Conservation (phyloP, 192 early-diverging fungal genomes). For the Rhizophagus clarus region DNA sequence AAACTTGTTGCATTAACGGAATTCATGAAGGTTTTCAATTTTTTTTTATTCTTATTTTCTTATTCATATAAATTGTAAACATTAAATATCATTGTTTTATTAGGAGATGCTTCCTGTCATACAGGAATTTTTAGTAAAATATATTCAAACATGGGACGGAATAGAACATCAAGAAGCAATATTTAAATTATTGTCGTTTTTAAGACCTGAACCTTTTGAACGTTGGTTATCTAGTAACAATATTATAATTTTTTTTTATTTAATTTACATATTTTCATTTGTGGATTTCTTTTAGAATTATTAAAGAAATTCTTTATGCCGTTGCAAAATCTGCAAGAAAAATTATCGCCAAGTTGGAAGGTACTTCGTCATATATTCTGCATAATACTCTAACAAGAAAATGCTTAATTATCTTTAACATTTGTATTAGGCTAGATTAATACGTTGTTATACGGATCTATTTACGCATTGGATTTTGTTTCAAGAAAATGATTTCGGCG, state of each 20-base stretch:
- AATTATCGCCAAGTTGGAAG: slow-evolving; percentile 52
- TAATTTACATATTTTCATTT: slow-evolving; percentile 4
- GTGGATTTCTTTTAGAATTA: slow-evolving; percentile 37
- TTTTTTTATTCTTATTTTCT: background rate
- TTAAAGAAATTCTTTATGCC: slow-evolving; percentile 43
- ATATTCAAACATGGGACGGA: slow-evolving; percentile 51
- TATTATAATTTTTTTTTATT: background rate
- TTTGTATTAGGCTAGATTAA: slow-evolving; percentile 43
- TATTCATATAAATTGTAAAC: background rate
- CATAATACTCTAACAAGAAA: background rate
- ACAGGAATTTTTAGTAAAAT: slow-evolving; percentile 49
- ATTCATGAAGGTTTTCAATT: slow-evolving; percentile 46
- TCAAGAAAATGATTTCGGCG: slow-evolving; percentile 21
- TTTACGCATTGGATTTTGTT: slow-evolving; percentile 50
- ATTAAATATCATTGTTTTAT: background rate
- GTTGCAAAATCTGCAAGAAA: slow-evolving; percentile 38
- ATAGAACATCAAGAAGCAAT: slow-evolving; percentile 46
- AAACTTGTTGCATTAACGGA: slow-evolving; percentile 44
- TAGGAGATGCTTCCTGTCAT: slow-evolving; percentile 53
- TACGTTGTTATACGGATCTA: slow-evolving; percentile 42
- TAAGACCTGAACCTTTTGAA: slow-evolving; percentile 47
- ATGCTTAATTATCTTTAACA: background rate
- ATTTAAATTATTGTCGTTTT: slow-evolving; percentile 47
- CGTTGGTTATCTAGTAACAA: slow-evolving; percentile 32
- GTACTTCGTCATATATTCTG: slow-evolving; percentile 28